Percentiles rank a stretch among this genome's conserved stretches.
Conservation (phyloP, 371 early-diverging fungal species). For the Mortierella sp. region DNA sequence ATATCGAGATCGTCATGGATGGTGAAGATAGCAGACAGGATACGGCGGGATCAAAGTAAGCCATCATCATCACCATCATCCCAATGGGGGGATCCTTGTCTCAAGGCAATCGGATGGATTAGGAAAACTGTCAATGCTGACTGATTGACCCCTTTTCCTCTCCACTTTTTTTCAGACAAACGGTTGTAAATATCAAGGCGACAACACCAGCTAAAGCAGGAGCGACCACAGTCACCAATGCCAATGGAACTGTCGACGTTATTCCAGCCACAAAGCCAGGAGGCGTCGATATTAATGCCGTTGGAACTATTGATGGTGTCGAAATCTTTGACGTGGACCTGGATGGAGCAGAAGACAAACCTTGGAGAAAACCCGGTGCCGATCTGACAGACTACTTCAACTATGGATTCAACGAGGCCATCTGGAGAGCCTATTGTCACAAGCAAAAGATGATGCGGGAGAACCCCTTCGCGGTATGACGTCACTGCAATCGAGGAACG, state of each 20-base stretch:
- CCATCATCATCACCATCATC: neutral
- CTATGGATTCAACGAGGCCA: conserved; percentile 96
- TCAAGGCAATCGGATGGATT: too few species aligned
- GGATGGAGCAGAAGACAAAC: conserved; percentile 93
- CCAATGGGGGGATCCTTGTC: neutral
- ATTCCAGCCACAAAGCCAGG: conserved; percentile 56
- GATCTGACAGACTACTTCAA: conserved; percentile 99
- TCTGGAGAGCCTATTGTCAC: conserved; percentile 92
- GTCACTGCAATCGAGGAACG: neutral
- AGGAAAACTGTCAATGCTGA: too few species aligned
- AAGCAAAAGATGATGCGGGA: conserved; percentile 91
- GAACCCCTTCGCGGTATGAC: conserved; percentile 35
- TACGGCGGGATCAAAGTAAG: conserved; percentile 20
- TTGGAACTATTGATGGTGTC: conserved; percentile 82
- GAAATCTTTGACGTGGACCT: conserved; percentile 89
- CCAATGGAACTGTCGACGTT: conserved; percentile 41
- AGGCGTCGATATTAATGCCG: conserved; percentile 76
- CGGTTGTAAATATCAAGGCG: conserved; percentile 73
- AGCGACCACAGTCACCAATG: conserved; percentile 42
- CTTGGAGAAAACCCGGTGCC: conserved; percentile 98
- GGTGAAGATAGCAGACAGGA: conserved; percentile 55
- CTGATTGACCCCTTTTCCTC: neutral
- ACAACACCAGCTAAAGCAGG: conserved; percentile 42
- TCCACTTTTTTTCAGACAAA: conserved; percentile 26
- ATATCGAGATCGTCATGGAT: conserved; percentile 75